Percentiles rank a stretch among this genome's conserved stretches.
phyloP scores from a whole-genome alignment of 139 green algal species.

The Chlorella sp. region DNA sequence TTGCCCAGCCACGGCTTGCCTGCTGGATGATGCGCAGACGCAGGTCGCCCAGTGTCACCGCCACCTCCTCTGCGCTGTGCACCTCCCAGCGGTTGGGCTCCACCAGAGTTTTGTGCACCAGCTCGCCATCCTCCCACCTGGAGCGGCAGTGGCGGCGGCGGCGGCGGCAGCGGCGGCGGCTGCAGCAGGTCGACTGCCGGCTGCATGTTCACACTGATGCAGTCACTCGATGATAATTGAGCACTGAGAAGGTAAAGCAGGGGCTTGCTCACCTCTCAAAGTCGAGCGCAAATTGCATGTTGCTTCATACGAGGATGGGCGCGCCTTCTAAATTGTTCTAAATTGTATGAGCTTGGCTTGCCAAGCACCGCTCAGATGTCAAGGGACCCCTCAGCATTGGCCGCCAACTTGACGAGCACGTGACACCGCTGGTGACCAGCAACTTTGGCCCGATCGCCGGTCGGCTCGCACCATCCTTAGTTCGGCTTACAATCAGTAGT shows the following conservation, averaged over 20 bases:
- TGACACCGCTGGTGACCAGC: too few species aligned
- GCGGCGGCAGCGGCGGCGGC: neutral
- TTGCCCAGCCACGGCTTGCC: neutral
- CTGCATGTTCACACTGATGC: neutral
- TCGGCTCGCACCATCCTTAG: too few species aligned
- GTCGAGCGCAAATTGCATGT: conserved; percentile 9
- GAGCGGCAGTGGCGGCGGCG: neutral
- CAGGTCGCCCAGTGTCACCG: conserved; percentile 32
- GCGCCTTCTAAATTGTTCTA: too few species aligned
- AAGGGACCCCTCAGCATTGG: too few species aligned
- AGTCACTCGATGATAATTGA: too few species aligned
- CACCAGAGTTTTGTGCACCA: conserved; percentile 2
- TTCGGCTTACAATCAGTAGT: too few species aligned
- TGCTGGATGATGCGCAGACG: conserved; percentile 26
- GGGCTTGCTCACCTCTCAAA: conserved; percentile 12
- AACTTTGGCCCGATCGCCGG: too few species aligned
- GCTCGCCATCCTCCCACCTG: conserved; percentile 60
- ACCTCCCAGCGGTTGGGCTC: conserved; percentile 54
- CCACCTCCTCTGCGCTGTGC: conserved; percentile 54
- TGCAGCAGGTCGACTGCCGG: too few species aligned
- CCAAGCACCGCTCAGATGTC: too few species aligned
- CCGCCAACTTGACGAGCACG: too few species aligned
- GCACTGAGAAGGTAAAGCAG: neutral
- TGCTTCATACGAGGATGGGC: neutral
- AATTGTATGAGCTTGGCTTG: too few species aligned